Base-by-base conservation (phyloP, 257 asterid genomes). In the Solanum tarijense region DNA sequence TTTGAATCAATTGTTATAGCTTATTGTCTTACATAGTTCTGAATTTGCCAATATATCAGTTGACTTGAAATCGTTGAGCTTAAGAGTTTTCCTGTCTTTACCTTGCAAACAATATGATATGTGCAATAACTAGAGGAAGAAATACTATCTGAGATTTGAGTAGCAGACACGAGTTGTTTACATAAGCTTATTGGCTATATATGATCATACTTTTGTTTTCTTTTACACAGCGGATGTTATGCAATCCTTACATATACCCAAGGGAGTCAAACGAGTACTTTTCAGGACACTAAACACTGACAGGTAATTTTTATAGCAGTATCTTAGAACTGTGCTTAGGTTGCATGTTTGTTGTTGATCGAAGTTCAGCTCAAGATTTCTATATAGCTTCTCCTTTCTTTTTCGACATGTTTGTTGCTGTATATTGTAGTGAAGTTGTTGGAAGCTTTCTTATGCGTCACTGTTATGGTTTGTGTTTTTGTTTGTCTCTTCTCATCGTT, bases 241-340 rank as follows among this genome's bases (percentile, higher is more conserved):
- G 99, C 92, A 94, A 93, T 94, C 98, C 84, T 92, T 96, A 48
- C 81, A 93, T 91, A 96, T 97, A 41, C 99, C 99, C 9, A 93
- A 87, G 92, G 99, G 99, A 85, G 98, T 96, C 75, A 94, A 84
- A 90, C 95, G 99, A 88, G 99, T 97, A 62, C 94, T 97, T 85
- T 97, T 97, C 92, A 91, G 99, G 90, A 97, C 99, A 48, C 92
- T 96, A 21, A 97, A 97, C 91, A 94, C 98, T 0, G 99, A 97
- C 96, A 97, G 99, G 99, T 95, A 91, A 89, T 36, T 83, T 36
- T 83, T 79, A 48, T 43, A 2, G 85, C 66, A 46, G 66, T 46
- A 79, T 27, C 85, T 27, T 43, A 10, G 31, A 86, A 58, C 72
- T 69, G 86, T 87, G 69, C 87, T 48, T 48, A 82, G 60, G 31